Percentiles rank a stretch among this genome's conserved stretches.
phyloP scores from a whole-genome alignment of 1,284 basidiomycete genomes.

The Agaricales sp. region DNA sequence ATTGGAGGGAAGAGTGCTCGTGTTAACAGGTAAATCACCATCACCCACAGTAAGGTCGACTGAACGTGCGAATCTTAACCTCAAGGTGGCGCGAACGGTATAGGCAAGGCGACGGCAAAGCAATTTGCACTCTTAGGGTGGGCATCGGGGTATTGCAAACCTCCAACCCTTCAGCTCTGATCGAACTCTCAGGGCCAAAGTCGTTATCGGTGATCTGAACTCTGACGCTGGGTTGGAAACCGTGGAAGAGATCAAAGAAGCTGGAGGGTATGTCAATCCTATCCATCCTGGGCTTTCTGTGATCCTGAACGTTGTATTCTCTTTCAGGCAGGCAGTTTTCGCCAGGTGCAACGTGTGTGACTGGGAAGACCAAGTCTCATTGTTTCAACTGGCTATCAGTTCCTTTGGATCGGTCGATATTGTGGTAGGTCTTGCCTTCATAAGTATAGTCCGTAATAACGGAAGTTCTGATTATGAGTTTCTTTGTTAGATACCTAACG shows the following conservation, averaged over 20 bases:
- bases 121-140: slow-evolving; percentile 21
- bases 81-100: slow-evolving; percentile 25
- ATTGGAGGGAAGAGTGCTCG: too few species aligned
- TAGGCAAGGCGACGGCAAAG: slow-evolving; percentile 22
- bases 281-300: background rate
- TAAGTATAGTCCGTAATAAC: background rate
- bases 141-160: too few species aligned
- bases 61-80: background rate
- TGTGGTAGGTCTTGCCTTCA: slow-evolving; percentile 17
- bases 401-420: slow-evolving; percentile 24
- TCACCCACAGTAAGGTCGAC: too few species aligned
- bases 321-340: slow-evolving; percentile 20
- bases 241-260: slow-evolving; percentile 17
- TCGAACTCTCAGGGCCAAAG: slow-evolving; percentile 17
- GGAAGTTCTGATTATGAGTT: background rate
- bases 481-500: slow-evolving; percentile 24
- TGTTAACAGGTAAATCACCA: too few species aligned
- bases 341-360: slow-evolving; percentile 25
- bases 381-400: slow-evolving; percentile 25
- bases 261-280: slow-evolving; percentile 20
- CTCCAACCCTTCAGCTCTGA: too few species aligned
- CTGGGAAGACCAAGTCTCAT: slow-evolving; percentile 28
- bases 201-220: slow-evolving; percentile 28
- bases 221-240: slow-evolving; percentile 16
- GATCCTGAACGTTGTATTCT: background rate